phyloP scores from a whole-genome alignment of 345 rosid species.

The Psidium friedrichsthalianum region DNA sequence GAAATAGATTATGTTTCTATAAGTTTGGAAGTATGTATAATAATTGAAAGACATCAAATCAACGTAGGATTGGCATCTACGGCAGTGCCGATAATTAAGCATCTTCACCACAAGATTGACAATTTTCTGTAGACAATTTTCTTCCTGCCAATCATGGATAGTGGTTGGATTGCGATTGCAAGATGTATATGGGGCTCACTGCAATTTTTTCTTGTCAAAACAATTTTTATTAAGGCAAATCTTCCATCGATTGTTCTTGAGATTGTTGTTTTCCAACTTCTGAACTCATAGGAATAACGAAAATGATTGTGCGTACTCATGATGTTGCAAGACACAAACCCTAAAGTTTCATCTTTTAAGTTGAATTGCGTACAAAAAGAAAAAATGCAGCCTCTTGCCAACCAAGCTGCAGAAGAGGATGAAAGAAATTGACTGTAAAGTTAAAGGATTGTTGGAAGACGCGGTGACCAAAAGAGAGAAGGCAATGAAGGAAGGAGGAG shows the following conservation, averaged over 20 bases:
- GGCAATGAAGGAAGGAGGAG: background rate
- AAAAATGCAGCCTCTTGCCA: background rate
- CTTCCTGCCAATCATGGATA: background rate
- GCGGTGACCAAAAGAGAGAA: background rate
- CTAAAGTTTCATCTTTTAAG: background rate
- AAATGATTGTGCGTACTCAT: background rate
- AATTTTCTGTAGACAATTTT: background rate
- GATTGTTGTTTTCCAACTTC: background rate
- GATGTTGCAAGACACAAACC: too few relatives aligned
- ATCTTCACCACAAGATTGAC: background rate
- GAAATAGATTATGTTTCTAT: too few relatives aligned
- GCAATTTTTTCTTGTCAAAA: background rate
- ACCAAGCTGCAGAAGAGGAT: background rate
- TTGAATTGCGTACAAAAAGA: background rate
- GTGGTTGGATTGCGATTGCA: background rate
- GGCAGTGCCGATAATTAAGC: background rate
- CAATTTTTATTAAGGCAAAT: background rate
- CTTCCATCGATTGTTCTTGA: background rate
- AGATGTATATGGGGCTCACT: background rate
- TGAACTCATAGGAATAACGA: background rate
- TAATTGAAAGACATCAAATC: too few relatives aligned
- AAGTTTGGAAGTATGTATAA: too few relatives aligned
- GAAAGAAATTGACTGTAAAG: background rate
- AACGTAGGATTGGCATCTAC: too few relatives aligned
- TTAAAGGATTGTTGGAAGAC: background rate